A percentile compares a stretch with the other conserved stretches of the same genome.
Conservation (phyloP, 352 stramenopile species). For the Phytophthora ramorum region DNA sequence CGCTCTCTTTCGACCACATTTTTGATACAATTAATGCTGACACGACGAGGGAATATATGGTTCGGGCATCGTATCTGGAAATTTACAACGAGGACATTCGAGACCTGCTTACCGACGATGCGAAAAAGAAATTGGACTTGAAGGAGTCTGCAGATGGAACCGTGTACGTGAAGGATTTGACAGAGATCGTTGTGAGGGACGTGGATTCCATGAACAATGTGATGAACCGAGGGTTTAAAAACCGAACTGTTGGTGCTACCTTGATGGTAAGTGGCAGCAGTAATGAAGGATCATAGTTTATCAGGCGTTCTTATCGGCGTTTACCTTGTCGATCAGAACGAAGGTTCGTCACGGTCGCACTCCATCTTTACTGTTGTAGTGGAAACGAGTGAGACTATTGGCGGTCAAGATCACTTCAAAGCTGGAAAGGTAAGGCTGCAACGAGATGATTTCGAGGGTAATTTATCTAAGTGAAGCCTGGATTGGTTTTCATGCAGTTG, state of each 20-base stretch:
- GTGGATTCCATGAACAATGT: slow-evolving; percentile 84
- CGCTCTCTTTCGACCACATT: slow-evolving; percentile 87
- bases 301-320: background rate
- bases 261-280: slow-evolving; percentile 62
- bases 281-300: background rate
- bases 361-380: slow-evolving; percentile 90
- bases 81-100: slow-evolving; percentile 97
- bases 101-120: slow-evolving; percentile 87
- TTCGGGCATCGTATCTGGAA: slow-evolving; percentile 92
- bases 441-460: background rate
- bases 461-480: background rate
- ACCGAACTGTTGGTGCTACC: slow-evolving; percentile 79
- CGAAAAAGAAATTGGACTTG: slow-evolving; percentile 84
- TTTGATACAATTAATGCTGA: slow-evolving; percentile 87
- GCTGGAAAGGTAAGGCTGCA: slow-evolving; percentile 66
- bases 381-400: slow-evolving; percentile 83
- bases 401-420: slow-evolving; percentile 77
- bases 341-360: slow-evolving; percentile 84
- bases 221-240: slow-evolving; percentile 87
- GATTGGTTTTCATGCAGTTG: slow-evolving; percentile 42
- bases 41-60: slow-evolving; percentile 78
- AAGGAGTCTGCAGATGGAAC: slow-evolving; percentile 83
- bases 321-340: slow-evolving; percentile 56
- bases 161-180: slow-evolving; percentile 93
- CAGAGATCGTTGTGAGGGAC: slow-evolving; percentile 77